Conservation (phyloP, 345 rosid species). For the Salix koriyanagi region DNA sequence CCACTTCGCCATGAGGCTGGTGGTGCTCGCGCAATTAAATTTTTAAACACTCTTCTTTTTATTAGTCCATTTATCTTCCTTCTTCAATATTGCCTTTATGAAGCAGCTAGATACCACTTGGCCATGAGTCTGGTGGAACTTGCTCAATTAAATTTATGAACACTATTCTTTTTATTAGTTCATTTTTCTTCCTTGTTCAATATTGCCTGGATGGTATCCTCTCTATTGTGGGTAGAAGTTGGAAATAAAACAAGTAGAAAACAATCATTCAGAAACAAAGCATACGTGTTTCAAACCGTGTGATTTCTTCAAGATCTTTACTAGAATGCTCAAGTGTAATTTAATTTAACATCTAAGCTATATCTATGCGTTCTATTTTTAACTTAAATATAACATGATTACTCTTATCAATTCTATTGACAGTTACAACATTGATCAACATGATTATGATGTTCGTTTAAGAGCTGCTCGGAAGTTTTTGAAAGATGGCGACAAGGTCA, state of each 20-base stretch:
- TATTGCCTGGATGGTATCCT: background rate
- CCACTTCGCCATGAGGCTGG: background rate
- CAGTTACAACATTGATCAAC: conserved; percentile 93
- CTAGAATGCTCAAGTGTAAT: background rate
- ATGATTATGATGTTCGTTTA: conserved; percentile 83
- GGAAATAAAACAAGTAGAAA: background rate
- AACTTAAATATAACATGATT: background rate
- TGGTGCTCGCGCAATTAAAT: background rate
- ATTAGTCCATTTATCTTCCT: background rate
- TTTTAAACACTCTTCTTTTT: background rate
- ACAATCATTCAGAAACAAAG: background rate
- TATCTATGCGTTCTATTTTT: background rate
- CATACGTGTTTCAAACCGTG: background rate
- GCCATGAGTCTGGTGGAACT: background rate
- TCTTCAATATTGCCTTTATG: background rate
- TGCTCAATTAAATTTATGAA: background rate
- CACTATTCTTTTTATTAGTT: background rate
- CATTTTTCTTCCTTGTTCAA: background rate
- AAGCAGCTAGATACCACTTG: background rate
- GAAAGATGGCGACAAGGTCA: conserved; percentile 92
- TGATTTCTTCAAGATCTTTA: background rate
- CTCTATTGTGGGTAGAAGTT: background rate
- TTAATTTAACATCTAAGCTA: background rate
- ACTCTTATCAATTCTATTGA: conserved; percentile 12
- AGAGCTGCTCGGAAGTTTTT: conserved; percentile 80